Percentiles rank a stretch among this genome's conserved stretches.
These are phyloP conservation scores for Fusarium tanahbumbuense DNA, from an alignment of 2,329 filamentous ascomycete genomes.

Conservation along the genomic window DNA sequence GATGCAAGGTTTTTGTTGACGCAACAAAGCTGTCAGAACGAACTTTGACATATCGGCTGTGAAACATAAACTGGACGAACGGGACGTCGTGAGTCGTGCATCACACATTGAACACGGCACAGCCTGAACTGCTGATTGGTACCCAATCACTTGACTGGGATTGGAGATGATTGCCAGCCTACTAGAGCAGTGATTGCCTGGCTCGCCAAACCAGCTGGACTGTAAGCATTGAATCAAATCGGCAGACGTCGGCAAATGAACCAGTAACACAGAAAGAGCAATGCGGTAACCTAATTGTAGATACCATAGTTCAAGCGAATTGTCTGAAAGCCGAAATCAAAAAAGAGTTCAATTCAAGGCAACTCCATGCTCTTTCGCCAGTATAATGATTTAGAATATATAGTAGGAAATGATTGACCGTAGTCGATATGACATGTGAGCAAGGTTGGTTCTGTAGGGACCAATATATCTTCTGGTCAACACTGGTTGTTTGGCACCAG, in stretches of 20 bases:
- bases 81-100: conserved; percentile 11
- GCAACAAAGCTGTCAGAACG: conserved; percentile 6
- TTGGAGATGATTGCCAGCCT: conserved; percentile 1
- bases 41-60: conserved; percentile 13
- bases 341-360: conserved; percentile 26
- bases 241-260: neutral
- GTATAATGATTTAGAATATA: conserved; percentile 1
- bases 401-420: conserved; percentile 11
- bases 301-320: neutral
- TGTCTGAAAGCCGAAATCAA: neutral
- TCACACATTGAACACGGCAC: conserved; percentile 25
- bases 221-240: conserved; percentile 9
- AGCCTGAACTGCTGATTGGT: neutral
- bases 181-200: conserved; percentile 18
- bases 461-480: neutral
- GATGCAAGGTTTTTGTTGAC: conserved; percentile 9
- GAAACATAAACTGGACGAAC: conserved; percentile 11
- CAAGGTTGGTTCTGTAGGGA: conserved; percentile 1
- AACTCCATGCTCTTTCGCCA: conserved; percentile 26
- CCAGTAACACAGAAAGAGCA: neutral
- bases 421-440: neutral
- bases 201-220: conserved; percentile 4
- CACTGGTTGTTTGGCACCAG: neutral
- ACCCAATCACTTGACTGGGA: conserved; percentile 32
- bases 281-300: neutral